Evolutionary conservation across 345 rosid species (phyloP).

Genomic region (Camelina hispida): DNA sequence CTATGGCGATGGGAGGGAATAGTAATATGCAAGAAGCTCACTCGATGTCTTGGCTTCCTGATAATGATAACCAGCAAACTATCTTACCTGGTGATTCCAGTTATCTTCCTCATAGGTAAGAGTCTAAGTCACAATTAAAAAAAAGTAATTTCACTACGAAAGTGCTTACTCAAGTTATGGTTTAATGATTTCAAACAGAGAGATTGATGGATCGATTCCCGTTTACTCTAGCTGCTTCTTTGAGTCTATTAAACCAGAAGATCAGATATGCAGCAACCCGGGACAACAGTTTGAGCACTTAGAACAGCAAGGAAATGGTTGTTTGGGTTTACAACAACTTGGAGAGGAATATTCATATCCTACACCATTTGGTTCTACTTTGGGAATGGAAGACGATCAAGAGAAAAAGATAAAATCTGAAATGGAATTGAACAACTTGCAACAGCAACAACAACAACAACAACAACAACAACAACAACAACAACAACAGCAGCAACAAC

Average conservation of each 20-base stretch:
- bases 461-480: conserved; percentile 55
- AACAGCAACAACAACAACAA: conserved; percentile 53
- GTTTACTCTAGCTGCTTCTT: conserved; percentile 60
- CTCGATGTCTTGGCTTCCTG: conserved; percentile 70
- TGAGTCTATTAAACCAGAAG: conserved; percentile 53
- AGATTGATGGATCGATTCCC: conserved; percentile 60
- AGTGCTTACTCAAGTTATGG: conserved; percentile 7
- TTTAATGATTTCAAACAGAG: conserved; percentile 49
- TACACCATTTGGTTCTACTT: conserved; percentile 35
- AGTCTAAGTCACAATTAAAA: conserved; percentile 9
- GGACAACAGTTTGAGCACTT: conserved; percentile 57
- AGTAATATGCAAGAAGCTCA: conserved; percentile 60
- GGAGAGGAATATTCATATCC: conserved; percentile 58
- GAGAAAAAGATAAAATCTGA: conserved; percentile 55
- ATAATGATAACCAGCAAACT: conserved; percentile 60
- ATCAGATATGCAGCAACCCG: conserved; percentile 54
- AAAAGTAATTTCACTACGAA: not conserved
- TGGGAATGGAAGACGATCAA: conserved; percentile 51
- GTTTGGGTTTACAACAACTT: conserved; percentile 57
- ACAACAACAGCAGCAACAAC: conserved; percentile 49
- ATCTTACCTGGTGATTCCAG: conserved; percentile 61
- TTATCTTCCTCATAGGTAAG: conserved; percentile 63
- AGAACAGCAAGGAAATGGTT: conserved; percentile 52
- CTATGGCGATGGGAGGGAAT: conserved; percentile 58
- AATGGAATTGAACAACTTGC: conserved; percentile 59